Percentiles rank a stretch among this genome's conserved stretches.
Conservation (phyloP, 352 stramenopile species). For the Phytophthora quininea region DNA sequence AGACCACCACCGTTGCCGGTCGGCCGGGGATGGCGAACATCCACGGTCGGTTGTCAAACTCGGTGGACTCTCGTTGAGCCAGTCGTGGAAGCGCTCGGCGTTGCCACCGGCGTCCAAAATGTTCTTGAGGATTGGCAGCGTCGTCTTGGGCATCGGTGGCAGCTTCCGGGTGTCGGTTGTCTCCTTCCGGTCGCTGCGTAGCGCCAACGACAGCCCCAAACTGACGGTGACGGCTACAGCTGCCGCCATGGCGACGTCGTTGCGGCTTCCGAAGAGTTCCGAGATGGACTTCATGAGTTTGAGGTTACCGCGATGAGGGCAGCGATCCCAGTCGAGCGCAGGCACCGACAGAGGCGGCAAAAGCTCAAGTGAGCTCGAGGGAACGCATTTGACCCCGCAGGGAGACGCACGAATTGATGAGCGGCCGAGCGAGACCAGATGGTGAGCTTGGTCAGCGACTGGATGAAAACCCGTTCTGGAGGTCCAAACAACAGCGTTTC, state of each 20-base stretch:
- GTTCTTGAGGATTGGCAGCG: slow-evolving; percentile 50
- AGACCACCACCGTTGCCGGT: slow-evolving; percentile 46
- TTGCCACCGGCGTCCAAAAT: slow-evolving; percentile 35
- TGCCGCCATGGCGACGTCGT: slow-evolving; percentile 19
- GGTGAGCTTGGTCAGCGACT: background rate
- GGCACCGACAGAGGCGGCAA: background rate
- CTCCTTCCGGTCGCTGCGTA: slow-evolving; percentile 28
- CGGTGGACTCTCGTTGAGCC: slow-evolving; percentile 43
- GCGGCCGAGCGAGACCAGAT: too few relatives aligned
- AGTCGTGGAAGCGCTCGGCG: slow-evolving; percentile 51
- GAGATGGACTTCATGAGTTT: slow-evolving; percentile 26
- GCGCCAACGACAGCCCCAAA: slow-evolving; percentile 34
- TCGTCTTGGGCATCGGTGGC: slow-evolving; percentile 34
- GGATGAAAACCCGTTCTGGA: background rate
- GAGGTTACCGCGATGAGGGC: background rate
- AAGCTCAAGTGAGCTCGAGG: slow-evolving; percentile 1
- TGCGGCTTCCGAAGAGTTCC: slow-evolving; percentile 20
- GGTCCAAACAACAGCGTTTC: background rate
- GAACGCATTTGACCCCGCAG: background rate
- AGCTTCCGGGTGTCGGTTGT: slow-evolving; percentile 21
- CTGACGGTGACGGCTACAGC: slow-evolving; percentile 26
- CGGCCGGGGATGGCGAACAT: slow-evolving; percentile 39
- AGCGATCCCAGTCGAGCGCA: background rate
- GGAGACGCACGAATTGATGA: background rate
- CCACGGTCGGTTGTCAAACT: slow-evolving; percentile 48